A percentile compares a stretch with the other conserved stretches of the same genome.
phyloP scores from a whole-genome alignment of 345 rosid genomes.

The Nephelium lappaceum region DNA sequence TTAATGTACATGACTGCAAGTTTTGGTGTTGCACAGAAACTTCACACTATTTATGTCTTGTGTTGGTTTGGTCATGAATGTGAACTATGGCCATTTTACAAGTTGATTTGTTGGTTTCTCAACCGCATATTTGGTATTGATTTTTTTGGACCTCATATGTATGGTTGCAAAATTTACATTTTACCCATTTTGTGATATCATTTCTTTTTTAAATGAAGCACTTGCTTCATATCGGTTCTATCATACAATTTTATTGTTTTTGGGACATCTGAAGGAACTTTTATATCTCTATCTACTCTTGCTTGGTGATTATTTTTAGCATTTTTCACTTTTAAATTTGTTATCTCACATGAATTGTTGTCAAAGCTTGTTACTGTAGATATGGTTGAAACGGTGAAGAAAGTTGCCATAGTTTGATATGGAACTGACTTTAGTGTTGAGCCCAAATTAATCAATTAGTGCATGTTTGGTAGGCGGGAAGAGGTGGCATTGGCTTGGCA shows the following conservation, averaged over 20 bases:
- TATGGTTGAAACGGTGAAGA: conserved; percentile 88
- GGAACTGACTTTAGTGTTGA: conserved; percentile 76
- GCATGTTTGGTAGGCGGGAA: no score
- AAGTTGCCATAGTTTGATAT: conserved; percentile 63
- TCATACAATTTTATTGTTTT: background rate
- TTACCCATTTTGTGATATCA: background rate
- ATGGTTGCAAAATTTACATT: background rate
- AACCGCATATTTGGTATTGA: background rate
- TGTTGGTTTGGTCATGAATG: background rate
- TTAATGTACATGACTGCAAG: background rate
- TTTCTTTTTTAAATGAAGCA: background rate
- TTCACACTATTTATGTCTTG: no score
- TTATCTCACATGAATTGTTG: background rate
- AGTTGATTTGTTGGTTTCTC: background rate
- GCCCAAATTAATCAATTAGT: conserved; percentile 9
- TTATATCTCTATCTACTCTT: background rate
- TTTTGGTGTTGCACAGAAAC: no score
- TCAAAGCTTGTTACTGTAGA: conserved; percentile 40
- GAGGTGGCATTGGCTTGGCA: no score
- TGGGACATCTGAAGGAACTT: background rate
- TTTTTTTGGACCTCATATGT: background rate
- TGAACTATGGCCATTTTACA: background rate
- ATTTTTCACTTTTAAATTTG: background rate
- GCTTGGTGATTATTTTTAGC: background rate
- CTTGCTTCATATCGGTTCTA: background rate